Evolutionary conservation across 768 basidiomycete species (phyloP).

Genomic region (Harrya chromipes): DNA sequence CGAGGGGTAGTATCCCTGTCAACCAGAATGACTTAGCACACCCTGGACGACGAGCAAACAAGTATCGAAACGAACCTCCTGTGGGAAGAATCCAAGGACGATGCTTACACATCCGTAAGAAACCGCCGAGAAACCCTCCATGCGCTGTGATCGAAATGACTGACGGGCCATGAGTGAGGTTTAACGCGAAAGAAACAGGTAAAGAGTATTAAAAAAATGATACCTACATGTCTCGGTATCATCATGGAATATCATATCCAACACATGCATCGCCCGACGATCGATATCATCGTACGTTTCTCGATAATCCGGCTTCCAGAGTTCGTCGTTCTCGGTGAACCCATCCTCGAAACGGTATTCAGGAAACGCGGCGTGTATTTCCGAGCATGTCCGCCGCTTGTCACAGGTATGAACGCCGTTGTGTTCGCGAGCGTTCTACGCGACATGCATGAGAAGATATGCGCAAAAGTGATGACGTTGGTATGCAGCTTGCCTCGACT

Average conservation of each 20-base stretch:
- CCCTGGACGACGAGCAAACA: no score
- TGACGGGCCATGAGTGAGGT: slow-evolving; percentile 19
- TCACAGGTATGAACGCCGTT: slow-evolving; percentile 72
- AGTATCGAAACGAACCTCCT: slow-evolving; percentile 50
- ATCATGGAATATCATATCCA: slow-evolving; percentile 52
- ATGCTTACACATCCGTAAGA: slow-evolving; percentile 47
- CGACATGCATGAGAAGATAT: neutral
- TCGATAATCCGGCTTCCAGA: slow-evolving; percentile 44
- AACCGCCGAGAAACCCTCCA: slow-evolving; percentile 57
- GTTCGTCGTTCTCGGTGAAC: slow-evolving; percentile 58
- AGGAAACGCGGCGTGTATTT: slow-evolving; percentile 41
- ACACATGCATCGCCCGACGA: slow-evolving; percentile 45
- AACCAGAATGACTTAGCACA: neutral
- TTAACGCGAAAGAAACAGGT: neutral
- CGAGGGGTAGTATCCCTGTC: slow-evolving; percentile 26
- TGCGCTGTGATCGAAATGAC: slow-evolving; percentile 69
- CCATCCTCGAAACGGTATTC: slow-evolving; percentile 50
- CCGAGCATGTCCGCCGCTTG: slow-evolving; percentile 48
- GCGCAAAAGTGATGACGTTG: neutral
- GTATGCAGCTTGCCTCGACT: slow-evolving; percentile 46
- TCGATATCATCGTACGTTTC: slow-evolving; percentile 32
- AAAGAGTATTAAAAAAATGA: neutral
- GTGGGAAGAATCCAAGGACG: slow-evolving; percentile 48
- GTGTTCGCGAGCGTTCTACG: slow-evolving; percentile 64
- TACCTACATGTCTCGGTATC: slow-evolving; percentile 42